These are phyloP conservation scores for Exophiala spinifera DNA, from an alignment of 2,329 filamentous ascomycete genomes.

Conservation along the genomic window DNA sequence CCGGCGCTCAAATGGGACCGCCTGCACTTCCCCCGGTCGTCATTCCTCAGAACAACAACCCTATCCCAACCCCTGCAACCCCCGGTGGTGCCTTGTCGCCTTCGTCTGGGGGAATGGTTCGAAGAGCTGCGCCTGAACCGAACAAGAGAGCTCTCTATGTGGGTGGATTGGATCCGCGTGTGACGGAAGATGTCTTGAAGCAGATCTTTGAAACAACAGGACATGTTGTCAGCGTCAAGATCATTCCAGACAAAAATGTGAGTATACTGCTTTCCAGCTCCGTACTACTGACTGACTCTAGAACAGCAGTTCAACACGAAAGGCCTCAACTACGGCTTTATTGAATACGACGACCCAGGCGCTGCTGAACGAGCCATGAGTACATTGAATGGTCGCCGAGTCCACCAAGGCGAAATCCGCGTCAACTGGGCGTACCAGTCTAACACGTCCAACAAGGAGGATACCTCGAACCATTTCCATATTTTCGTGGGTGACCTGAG, in stretches of 20 bases:
- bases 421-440: constrained; percentile 99
- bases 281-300: neutral
- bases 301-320: constrained; percentile 65
- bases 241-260: constrained; percentile 99
- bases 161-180: constrained; percentile 87
- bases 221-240: constrained; percentile 98
- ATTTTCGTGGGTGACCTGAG: constrained; percentile 98
- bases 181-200: constrained; percentile 92
- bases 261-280: constrained; percentile 46
- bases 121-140: constrained; percentile 91
- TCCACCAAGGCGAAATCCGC: constrained; percentile 96
- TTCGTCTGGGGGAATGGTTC: constrained; percentile 74
- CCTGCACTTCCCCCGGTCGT: constrained; percentile 78
- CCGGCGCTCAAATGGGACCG: constrained; percentile 64
- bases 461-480: constrained; percentile 97
- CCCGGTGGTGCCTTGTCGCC: constrained; percentile 82
- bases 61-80: constrained; percentile 87
- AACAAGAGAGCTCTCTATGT: constrained; percentile 98
- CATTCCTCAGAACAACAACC: constrained; percentile 94
- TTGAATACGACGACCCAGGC: constrained; percentile 97
- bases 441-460: constrained; percentile 89
- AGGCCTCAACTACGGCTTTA: constrained; percentile 98
- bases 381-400: constrained; percentile 89
- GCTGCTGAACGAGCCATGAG: constrained; percentile 96
- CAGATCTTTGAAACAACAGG: constrained; percentile 99